phyloP scores from a whole-genome alignment of 192 early-diverging fungal genomes.

The Coemansia sp. region DNA sequence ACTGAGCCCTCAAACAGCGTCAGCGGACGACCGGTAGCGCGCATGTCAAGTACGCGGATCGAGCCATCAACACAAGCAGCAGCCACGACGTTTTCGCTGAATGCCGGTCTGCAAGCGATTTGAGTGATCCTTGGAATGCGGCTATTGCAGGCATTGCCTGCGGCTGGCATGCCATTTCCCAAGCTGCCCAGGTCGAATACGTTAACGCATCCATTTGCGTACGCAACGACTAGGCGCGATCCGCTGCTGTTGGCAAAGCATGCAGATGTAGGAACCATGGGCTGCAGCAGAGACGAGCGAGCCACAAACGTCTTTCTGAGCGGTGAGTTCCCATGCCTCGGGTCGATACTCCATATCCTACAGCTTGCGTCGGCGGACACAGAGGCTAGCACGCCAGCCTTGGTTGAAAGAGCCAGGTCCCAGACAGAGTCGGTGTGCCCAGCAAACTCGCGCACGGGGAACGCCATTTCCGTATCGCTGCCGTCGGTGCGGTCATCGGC shows the following conservation, averaged over 20 bases:
- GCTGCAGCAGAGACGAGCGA: not conserved
- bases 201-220: constrained; percentile 2
- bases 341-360: constrained; percentile 23
- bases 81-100: constrained; percentile 6
- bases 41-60: constrained; percentile 25
- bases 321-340: not conserved
- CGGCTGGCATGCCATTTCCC: not conserved
- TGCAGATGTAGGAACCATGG: constrained; percentile 4
- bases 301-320: not conserved
- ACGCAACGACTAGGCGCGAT: constrained; percentile 4
- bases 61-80: constrained; percentile 18
- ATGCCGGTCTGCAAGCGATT: not conserved
- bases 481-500: not conserved
- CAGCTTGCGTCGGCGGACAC: constrained; percentile 37
- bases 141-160: not conserved
- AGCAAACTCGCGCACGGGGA: constrained; percentile 16
- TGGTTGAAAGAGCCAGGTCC: constrained; percentile 25
- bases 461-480: not conserved
- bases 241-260: constrained; percentile 10
- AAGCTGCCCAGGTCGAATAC: not conserved
- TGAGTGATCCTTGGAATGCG: constrained; percentile 4
- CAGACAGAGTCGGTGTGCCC: constrained; percentile 44
- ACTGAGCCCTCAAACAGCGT: too few species aligned
- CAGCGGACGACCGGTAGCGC: too few species aligned
- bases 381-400: constrained; percentile 27